Evolutionary conservation across 371 early-diverging fungal species (phyloP).

Genomic region (Zopfochytrium polystomum): DNA sequence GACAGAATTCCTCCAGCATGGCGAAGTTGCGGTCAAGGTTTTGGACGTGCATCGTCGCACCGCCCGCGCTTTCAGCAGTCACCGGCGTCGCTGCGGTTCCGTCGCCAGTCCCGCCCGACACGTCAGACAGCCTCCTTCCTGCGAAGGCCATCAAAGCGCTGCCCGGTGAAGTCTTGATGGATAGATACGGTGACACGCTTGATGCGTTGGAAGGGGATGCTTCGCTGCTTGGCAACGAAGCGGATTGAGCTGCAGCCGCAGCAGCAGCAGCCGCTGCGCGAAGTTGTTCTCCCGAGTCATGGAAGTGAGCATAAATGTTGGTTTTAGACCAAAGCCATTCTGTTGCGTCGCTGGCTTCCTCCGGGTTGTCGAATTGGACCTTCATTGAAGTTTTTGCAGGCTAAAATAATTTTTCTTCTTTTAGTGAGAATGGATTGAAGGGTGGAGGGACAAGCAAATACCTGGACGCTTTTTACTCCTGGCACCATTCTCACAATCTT

Average conservation of each 20-base stretch:
- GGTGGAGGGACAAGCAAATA: not conserved
- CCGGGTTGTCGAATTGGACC: constrained; percentile 12
- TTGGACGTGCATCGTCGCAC: constrained; percentile 21
- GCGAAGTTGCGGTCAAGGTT: constrained; percentile 21
- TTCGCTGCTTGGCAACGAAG: not conserved
- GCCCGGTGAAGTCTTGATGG: too few relatives aligned
- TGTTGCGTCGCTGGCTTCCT: constrained; percentile 11
- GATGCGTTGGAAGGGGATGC: not conserved
- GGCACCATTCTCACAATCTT: constrained; percentile 18
- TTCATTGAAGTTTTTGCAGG: constrained; percentile 24
- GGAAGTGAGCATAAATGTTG: constrained; percentile 23
- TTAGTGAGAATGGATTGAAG: not conserved
- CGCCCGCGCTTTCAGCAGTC: constrained; percentile 2
- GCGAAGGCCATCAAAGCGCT: too few relatives aligned
- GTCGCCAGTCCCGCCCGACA: not conserved
- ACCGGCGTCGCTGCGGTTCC: too few relatives aligned
- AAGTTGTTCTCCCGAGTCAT: not conserved
- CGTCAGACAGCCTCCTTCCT: too few relatives aligned
- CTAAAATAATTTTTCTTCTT: not conserved
- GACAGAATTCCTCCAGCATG: constrained; percentile 11
- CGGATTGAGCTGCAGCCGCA: not conserved
- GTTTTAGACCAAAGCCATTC: constrained; percentile 21
- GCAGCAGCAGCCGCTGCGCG: too few relatives aligned
- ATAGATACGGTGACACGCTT: not conserved
- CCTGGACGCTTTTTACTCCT: constrained; percentile 13